A percentile compares a stretch with the other conserved stretches of the same genome.
These are phyloP conservation scores for Wickerhamiella vanderwaltii DNA, from an alignment of 805 yeast species.

Conservation along the genomic window DNA sequence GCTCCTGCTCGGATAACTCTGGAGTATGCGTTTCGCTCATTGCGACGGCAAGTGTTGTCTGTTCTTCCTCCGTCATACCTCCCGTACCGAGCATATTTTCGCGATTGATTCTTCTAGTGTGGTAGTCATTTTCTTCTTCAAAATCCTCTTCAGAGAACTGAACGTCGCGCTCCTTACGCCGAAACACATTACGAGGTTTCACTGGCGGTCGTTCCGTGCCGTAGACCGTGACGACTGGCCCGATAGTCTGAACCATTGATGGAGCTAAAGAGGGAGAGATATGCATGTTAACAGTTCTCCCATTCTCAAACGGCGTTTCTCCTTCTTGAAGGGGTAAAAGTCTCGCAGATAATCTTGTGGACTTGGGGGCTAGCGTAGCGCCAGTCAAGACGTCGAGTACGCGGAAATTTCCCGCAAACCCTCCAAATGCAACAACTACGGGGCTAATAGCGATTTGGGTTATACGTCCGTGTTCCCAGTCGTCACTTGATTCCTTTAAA, in stretches of 20 bases:
- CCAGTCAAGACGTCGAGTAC: slow-evolving; percentile 9
- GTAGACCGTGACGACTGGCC: too few relatives aligned
- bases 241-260: too few relatives aligned
- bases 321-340: too few relatives aligned
- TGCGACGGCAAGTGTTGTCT: slow-evolving; percentile 25
- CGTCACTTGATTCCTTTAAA: too few relatives aligned
- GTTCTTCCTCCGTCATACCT: slow-evolving; percentile 25
- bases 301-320: too few relatives aligned
- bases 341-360: too few relatives aligned
- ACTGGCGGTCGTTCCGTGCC: too few relatives aligned
- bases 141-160: not conserved
- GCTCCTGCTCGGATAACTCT: slow-evolving; percentile 2
- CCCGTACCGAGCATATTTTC: slow-evolving; percentile 10
- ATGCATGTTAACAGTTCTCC: too few relatives aligned
- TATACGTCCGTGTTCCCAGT: too few relatives aligned
- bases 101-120: slow-evolving; percentile 3
- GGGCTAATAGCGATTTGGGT: not conserved
- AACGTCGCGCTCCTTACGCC: not conserved
- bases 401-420: not conserved
- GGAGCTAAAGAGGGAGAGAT: too few relatives aligned
- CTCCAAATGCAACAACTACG: slow-evolving; percentile 4
- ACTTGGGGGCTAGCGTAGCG: slow-evolving; percentile 3
- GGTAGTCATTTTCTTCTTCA: slow-evolving; percentile 3
- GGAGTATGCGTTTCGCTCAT: slow-evolving; percentile 17
- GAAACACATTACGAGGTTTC: not conserved